Evolutionary conservation across 805 yeast genomes (phyloP), one percentile per base, ranked within the genome.

Genomic region (Teunomyces aglyptinius): DNA sequence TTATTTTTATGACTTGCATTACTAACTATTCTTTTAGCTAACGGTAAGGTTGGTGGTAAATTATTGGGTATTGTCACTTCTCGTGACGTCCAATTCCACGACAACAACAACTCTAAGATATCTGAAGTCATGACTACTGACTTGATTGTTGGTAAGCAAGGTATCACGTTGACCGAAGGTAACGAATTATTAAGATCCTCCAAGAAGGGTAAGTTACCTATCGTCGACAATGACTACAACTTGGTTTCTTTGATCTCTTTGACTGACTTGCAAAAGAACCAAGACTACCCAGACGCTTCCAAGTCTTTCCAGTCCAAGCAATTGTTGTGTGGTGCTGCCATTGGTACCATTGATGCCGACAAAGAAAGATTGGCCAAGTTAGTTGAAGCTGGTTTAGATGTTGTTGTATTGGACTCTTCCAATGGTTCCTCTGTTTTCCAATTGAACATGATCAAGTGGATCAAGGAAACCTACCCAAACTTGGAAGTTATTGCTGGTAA

Each of bases 351-450:
- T 52, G 86, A 81, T 38, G 85, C 88, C 60, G 99, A 94, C 74
- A 87, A 80, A 65, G 85, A 78, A 61, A 89, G 99, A 76, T 80
- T 94, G 60, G 67, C 68, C 49, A 80, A 85, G 75, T 82, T 94
- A 60, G 97, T 86, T 50, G 96, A 82, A 46, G 98, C 98, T 46
- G 99, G 99, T 61, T 82, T 94, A 67, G 99, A 94, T 70, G 97
- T 94, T 54, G 97, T 94, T 52, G 83, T 94, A 50, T 61, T 94
- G 54, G 99, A 94, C 75, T 92, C 98, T 24, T 89, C 97, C 53
- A 97, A 94, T 78, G 99, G 99, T 71, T 89, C 95, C 78, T 94
- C 99, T 44, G 63, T 86, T 56, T 94, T 85, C 89, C 99, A 94
- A 80, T 69, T 90, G 61, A 83, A 92, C 59, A 87, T 94, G 96